Conservation (phyloP, 805 yeast species). For the Nakazawaea populi region DNA sequence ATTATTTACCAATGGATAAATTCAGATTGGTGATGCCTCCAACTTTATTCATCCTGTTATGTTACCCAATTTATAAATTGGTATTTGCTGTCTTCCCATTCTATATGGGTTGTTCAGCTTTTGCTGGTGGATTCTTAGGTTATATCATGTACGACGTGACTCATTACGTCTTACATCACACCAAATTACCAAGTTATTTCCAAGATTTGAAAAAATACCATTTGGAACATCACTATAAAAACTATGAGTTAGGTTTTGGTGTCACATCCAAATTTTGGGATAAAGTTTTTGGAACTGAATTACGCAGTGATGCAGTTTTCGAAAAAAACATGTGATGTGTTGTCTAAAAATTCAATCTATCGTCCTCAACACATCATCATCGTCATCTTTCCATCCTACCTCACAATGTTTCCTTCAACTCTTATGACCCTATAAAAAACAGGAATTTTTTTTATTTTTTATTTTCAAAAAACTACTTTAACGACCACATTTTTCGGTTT, state of each 20-base stretch:
- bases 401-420: too few relatives aligned
- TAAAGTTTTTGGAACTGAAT: conserved; percentile 76
- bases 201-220: conserved; percentile 84
- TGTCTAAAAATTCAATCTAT: conserved; percentile 5
- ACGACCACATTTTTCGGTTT: too few relatives aligned
- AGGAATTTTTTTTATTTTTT: too few relatives aligned
- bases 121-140: conserved; percentile 95
- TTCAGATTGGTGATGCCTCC: conserved; percentile 96
- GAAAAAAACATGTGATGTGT: conserved; percentile 34
- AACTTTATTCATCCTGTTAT: conserved; percentile 63
- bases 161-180: conserved; percentile 93
- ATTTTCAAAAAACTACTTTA: too few relatives aligned
- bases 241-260: conserved; percentile 95
- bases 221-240: conserved; percentile 96
- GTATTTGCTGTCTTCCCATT: conserved; percentile 76
- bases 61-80: conserved; percentile 73
- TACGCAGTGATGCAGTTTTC: conserved; percentile 41
- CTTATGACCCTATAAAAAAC: too few relatives aligned
- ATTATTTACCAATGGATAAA: conserved; percentile 95
- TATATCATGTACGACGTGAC: conserved; percentile 87
- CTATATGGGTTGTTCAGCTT: conserved; percentile 83
- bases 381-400: too few relatives aligned
- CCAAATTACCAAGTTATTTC: conserved; percentile 68
- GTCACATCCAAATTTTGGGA: conserved; percentile 96
- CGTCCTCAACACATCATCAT: too few relatives aligned